Evolutionary conservation across 2,329 filamentous ascomycete species (phyloP), one percentile per base, ranked within the genome.

Genomic region (Shiraia sp.): DNA sequence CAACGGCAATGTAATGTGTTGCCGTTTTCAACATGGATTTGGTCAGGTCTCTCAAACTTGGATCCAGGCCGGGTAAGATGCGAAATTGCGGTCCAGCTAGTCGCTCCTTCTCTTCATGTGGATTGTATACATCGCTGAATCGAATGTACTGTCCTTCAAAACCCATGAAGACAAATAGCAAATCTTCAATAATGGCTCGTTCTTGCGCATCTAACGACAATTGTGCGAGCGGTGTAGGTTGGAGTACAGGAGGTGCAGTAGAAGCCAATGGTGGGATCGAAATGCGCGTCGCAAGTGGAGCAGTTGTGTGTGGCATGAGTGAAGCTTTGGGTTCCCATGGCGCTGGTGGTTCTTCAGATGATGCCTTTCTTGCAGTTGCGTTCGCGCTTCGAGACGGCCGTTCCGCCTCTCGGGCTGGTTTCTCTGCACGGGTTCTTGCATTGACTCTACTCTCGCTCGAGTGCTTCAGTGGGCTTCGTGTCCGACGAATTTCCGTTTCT

Each of bases 141-240:
- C 89, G 87, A 48, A 99, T 88, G 65, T 97, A 97, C 68, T 96
- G 90, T n/a, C 93, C 93, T 71, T 99, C 93, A 51, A 90, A 96
- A 16, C 93, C 93, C 91, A 99, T 96, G 59, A 97, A 95, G 4
- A 95, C 90, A 64, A 92, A 96, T 25, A 97, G 72, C 12, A 99
- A 72, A 59, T 99, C 93, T 56, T 96, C 91, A 30, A 97, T 77
- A 32, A 99, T 86, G 7, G 83, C 87, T 16, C 84, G 82, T 72
- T 99, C 93, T 68, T 99, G 93, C 2, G 81, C 81, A 52, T 95
- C 87, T 19, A 95, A 74, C 1, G 84, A 83, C 45, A 97, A 73
- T 42, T 88, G 82, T 41, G 79, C 75, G 12, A 97, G 75, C 6
- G 85, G 77, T 34, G 75, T 74, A 1, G 88, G 87, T 30, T 88